Evolutionary conservation across 1,284 basidiomycete species (phyloP), one percentile per base, ranked within the genome.

Genomic region (Boletellus deceptivus): DNA sequence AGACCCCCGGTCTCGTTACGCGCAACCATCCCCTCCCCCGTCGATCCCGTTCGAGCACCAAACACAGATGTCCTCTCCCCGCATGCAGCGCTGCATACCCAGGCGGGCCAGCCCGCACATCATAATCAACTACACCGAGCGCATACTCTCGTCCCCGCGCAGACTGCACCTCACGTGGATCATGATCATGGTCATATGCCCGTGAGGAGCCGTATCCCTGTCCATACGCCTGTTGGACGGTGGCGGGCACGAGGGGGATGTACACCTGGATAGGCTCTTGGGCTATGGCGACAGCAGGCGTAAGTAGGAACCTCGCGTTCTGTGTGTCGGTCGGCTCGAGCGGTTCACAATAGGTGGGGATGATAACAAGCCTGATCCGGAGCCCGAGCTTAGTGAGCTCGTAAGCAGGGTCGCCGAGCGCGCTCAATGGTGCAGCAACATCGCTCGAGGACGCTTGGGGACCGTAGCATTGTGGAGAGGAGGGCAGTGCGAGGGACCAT

Each of bases 51-150:
- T 62, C 61, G 16, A 62, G 57, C 25, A 64, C 63, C 16, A 65
- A 33, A 58, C 63, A 64, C 2, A 65, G 16, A 18, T 65, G 63
- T 1, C 49, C 31, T 6, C 57, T 57, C 1, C 63, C 63, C 0
- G 29, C 59, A 14, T 53, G 54, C 35, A 62, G 34, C 8, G 56
- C 63, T 1, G 63, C 61, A 16, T 63, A 62, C 13, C 63, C 60
- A 1, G 56, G 48, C 7, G 56, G 63, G 40, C 60, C 61, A n/a
- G 53, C 31, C 16, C 60, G 59, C 16, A 11, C 31, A 29, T 65
- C 60, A 25, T 65, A 65, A 29, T 62, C 63, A 0, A 62, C 50
- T 8, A 62, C 59, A 2, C 62, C 63, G 9, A 62, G 59, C n/a
- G 22, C 55, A 8, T 55, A 63, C 43, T 58, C 56, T 3, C 55